phyloP scores from a whole-genome alignment of 169 alveolate genomes.

The Cryptosporidium meleagridis region DNA sequence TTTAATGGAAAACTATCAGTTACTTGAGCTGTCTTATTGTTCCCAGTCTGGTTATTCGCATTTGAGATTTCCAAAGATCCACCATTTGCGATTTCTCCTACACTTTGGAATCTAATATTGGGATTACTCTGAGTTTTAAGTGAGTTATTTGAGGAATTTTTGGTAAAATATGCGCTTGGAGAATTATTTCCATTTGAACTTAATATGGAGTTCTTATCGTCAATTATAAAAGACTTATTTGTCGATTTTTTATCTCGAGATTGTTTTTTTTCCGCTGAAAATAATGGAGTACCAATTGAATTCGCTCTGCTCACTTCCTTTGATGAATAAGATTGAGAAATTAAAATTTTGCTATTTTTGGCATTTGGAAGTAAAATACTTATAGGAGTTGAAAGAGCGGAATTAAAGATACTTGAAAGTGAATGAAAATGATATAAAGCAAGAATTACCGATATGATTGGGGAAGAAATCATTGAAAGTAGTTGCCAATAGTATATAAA shows the following conservation, averaged over 20 bases:
- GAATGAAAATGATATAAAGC: slow-evolving; percentile 45
- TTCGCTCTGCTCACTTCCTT: slow-evolving; percentile 35
- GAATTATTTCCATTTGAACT: slow-evolving; percentile 1
- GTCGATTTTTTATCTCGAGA: neutral
- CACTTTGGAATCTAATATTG: neutral
- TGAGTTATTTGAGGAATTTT: neutral
- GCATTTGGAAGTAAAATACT: slow-evolving; percentile 61
- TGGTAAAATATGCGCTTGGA: neutral
- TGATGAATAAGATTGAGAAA: slow-evolving; percentile 37
- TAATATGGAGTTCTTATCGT: neutral
- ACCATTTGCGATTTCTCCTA: neutral
- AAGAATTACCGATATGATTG: slow-evolving; percentile 23
- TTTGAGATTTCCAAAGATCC: neutral
- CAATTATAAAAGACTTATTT: neutral
- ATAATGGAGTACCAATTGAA: neutral
- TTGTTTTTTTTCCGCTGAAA: neutral
- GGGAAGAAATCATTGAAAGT: slow-evolving; percentile 52
- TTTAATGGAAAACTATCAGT: neutral
- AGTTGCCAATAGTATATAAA: slow-evolving; percentile 71
- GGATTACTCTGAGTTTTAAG: neutral
- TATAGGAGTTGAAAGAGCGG: slow-evolving; percentile 49
- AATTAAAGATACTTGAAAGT: slow-evolving; percentile 9
- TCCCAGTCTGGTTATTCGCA: neutral
- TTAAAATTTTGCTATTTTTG: slow-evolving; percentile 38
- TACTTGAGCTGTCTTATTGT: neutral